Evolutionary conservation across 2,329 filamentous ascomycete species (phyloP).

Genomic region (Septoria petroselini): DNA sequence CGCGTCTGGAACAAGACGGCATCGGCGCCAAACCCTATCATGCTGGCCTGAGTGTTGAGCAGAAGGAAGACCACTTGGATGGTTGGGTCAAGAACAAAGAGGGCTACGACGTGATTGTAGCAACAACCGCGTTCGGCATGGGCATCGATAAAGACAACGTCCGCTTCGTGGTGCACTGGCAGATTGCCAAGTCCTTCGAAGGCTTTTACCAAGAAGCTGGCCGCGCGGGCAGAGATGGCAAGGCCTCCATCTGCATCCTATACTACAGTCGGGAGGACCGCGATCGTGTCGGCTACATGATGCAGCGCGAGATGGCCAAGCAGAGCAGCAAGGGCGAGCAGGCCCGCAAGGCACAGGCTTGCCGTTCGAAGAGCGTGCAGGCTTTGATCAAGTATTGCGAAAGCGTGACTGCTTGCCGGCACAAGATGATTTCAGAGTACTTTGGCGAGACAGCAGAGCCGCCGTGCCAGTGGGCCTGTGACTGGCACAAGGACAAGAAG

Average conservation of each 20-base stretch:
- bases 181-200: conserved; percentile 88
- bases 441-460: conserved; percentile 60
- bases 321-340: conserved; percentile 36
- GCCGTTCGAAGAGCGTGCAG: conserved; percentile 46
- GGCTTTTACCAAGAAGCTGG: conserved; percentile 96
- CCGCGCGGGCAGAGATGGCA: conserved; percentile 83
- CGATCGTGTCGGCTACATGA: conserved; percentile 63
- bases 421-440: conserved; percentile 70
- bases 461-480: conserved; percentile 49
- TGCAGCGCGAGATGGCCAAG: conserved; percentile 45
- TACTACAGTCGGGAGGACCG: conserved; percentile 89
- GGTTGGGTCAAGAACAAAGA: conserved; percentile 70
- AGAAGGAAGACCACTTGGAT: conserved; percentile 67
- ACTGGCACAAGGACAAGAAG: conserved; percentile 48
- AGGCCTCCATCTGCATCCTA: conserved; percentile 79
- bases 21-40: conserved; percentile 74
- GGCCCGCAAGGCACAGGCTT: conserved; percentile 37
- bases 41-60: conserved; percentile 61
- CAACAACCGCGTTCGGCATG: conserved; percentile 96
- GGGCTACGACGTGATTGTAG: conserved; percentile 87
- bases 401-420: conserved; percentile 67
- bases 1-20: conserved; percentile 62
- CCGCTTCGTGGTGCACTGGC: conserved; percentile 92
- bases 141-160: conserved; percentile 95
- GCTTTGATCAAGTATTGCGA: conserved; percentile 79